A percentile compares a stretch with the other conserved stretches of the same genome.
Evolutionary conservation across 2,329 filamentous ascomycete species (phyloP).

Genomic region (Neonectria magnoliae): DNA sequence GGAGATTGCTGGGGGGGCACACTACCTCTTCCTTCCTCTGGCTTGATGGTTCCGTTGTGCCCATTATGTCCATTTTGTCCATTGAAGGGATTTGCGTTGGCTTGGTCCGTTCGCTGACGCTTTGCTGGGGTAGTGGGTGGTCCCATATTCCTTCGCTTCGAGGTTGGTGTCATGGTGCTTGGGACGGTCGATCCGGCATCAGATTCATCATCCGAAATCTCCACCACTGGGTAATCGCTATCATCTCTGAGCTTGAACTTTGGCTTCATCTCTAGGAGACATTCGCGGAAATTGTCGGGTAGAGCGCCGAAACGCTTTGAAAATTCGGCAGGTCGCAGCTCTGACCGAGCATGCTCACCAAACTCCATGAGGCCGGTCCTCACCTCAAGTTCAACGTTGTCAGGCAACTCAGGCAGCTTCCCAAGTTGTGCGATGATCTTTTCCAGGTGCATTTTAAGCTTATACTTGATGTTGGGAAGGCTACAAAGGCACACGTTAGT

Average conservation of each 20-base stretch:
- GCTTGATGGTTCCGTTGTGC: conserved; percentile 47
- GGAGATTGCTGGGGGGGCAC: conserved; percentile 28
- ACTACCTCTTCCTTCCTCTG: conserved; percentile 48
- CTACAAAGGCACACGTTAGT: conserved; percentile 42
- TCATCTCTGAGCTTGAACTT: conserved; percentile 55
- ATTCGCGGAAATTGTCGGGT: conserved; percentile 62
- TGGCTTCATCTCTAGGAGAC: conserved; percentile 58
- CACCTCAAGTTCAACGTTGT: conserved; percentile 74
- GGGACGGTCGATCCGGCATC: conserved; percentile 43
- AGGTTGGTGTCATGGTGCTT: conserved; percentile 38
- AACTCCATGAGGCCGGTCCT: conserved; percentile 68
- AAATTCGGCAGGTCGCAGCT: conserved; percentile 56
- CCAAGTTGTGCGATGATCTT: conserved; percentile 65
- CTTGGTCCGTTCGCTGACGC: conserved; percentile 40
- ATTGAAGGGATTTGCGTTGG: conserved; percentile 14
- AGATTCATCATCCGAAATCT: conserved; percentile 54
- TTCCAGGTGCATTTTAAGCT: conserved; percentile 59
- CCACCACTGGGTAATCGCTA: conserved; percentile 48
- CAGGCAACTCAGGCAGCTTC: conserved; percentile 72
- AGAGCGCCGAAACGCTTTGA: conserved; percentile 56
- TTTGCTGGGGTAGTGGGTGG: conserved; percentile 49
- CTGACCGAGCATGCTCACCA: conserved; percentile 61
- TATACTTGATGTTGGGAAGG: conserved; percentile 64
- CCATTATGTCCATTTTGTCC: conserved; percentile 17
- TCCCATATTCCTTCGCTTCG: conserved; percentile 44